These are phyloP conservation scores for Hypomontagnella monticulosa DNA, from an alignment of 495 filamentous ascomycete species.

Conservation along the genomic window DNA sequence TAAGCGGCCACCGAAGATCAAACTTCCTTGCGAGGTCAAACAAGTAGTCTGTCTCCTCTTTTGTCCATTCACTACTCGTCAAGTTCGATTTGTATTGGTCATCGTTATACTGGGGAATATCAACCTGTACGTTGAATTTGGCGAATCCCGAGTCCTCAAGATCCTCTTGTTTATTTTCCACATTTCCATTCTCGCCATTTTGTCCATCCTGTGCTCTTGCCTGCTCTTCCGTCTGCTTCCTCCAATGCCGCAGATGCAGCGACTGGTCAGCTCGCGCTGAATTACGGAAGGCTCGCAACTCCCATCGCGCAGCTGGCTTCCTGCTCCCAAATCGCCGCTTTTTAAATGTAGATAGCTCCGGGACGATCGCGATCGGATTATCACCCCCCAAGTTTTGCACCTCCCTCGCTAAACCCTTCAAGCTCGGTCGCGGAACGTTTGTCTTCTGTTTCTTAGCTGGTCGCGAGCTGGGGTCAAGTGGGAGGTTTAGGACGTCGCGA, in stretches of 20 bases:
- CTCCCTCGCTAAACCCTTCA: conserved; percentile 66
- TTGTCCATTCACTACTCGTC: conserved; percentile 79
- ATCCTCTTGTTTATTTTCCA: conserved; percentile 32
- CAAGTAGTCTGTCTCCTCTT: conserved; percentile 92
- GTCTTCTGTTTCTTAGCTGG: conserved; percentile 83
- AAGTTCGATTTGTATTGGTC: conserved; percentile 84
- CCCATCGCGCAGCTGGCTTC: conserved; percentile 73
- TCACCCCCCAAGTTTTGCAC: conserved; percentile 67
- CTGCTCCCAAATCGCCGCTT: conserved; percentile 58
- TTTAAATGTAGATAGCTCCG: conserved; percentile 57
- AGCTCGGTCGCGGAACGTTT: conserved; percentile 70
- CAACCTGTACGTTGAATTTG: conserved; percentile 84
- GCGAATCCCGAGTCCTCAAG: conserved; percentile 67
- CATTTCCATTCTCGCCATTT: conserved; percentile 25
- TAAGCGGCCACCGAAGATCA: conserved; percentile 89
- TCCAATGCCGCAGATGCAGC: conserved; percentile 76
- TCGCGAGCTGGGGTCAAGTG: conserved; percentile 66
- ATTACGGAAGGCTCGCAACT: conserved; percentile 62
- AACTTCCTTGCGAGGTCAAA: conserved; percentile 76
- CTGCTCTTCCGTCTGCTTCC: conserved; percentile 53
- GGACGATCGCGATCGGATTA: conserved; percentile 59
- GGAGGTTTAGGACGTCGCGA: conserved; percentile 88
- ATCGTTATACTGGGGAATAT: conserved; percentile 80
- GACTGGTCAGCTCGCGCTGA: conserved; percentile 60
- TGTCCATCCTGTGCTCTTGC: conserved; percentile 33